Conservation (phyloP, 345 rosid species). For the Abelmoschus esculentus region DNA sequence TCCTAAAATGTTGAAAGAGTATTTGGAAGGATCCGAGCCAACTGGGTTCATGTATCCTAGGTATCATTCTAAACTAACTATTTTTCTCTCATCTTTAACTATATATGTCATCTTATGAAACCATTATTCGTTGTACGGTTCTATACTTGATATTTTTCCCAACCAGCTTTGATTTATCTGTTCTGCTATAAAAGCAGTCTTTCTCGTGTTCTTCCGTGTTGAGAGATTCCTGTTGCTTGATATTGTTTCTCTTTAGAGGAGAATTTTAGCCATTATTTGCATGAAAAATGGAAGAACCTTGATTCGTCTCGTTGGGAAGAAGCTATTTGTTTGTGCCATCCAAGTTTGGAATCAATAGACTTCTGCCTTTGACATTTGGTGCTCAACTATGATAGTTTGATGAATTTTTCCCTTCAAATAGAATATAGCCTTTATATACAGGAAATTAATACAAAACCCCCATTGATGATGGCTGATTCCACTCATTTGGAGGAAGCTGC, state of each 20-base stretch:
- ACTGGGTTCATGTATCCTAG: constrained; percentile 95
- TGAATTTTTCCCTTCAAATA: neutral
- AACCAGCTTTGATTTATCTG: neutral
- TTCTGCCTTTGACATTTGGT: neutral
- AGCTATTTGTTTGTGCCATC: neutral
- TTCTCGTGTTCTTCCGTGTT: neutral
- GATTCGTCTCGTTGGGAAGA: neutral
- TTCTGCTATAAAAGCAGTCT: neutral
- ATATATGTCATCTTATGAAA: neutral
- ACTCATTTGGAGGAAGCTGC: neutral
- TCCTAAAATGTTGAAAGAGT: constrained; percentile 89
- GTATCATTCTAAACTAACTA: constrained; percentile 22
- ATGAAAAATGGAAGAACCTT: neutral
- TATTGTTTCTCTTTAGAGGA: neutral
- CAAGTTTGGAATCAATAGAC: neutral
- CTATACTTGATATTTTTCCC: neutral
- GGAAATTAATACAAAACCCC: neutral
- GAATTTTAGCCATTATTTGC: neutral
- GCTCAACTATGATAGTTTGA: neutral
- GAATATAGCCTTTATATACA: neutral
- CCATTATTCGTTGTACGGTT: neutral
- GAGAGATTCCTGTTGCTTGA: neutral
- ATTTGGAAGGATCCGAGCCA: constrained; percentile 85
- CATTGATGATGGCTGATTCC: neutral
- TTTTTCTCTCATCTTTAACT: neutral